A percentile compares a stretch with the other conserved stretches of the same genome.
phyloP scores from a whole-genome alignment of 2,329 filamentous ascomycete genomes.

The Aureobasidium sp. region DNA sequence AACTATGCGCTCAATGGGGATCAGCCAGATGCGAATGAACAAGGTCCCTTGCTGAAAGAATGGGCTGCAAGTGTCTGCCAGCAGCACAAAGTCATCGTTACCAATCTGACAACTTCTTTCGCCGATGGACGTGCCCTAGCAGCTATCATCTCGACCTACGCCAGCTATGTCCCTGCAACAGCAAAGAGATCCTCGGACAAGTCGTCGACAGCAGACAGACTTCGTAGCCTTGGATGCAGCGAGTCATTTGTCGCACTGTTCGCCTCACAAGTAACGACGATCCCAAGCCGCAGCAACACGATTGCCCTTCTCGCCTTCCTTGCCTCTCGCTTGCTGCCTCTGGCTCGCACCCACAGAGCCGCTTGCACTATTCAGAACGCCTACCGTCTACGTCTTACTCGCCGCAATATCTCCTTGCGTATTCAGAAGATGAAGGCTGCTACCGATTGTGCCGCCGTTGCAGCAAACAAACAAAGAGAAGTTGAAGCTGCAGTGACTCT shows the following conservation, averaged over 20 bases:
- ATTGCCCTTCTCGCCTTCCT: conserved; percentile 53
- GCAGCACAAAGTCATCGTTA: conserved; percentile 40
- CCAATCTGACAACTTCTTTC: conserved; percentile 54
- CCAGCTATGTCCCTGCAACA: conserved; percentile 33
- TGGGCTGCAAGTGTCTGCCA: conserved; percentile 55
- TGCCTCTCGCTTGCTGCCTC: conserved; percentile 50
- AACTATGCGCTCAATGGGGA: neutral
- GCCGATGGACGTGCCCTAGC: conserved; percentile 48
- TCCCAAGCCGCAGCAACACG: conserved; percentile 50
- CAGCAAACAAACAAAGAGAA: conserved; percentile 27
- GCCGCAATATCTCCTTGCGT: conserved; percentile 28
- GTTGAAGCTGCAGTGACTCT: conserved; percentile 37
- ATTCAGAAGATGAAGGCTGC: conserved; percentile 38
- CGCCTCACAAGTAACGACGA: conserved; percentile 25
- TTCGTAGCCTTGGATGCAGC: conserved; percentile 34
- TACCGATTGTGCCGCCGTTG: conserved; percentile 41
- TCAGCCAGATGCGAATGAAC: conserved; percentile 14
- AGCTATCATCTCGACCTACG: conserved; percentile 52
- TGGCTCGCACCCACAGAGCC: conserved; percentile 44
- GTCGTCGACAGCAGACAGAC: conserved; percentile 27
- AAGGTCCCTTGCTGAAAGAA: conserved; percentile 40
- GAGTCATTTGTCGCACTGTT: conserved; percentile 40
- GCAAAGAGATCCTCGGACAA: neutral
- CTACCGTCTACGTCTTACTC: conserved; percentile 38
- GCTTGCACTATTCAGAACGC: conserved; percentile 47